Percentiles rank a stretch among this genome's conserved stretches.
phyloP scores from a whole-genome alignment of 345 rosid genomes.

The Viola odorata region DNA sequence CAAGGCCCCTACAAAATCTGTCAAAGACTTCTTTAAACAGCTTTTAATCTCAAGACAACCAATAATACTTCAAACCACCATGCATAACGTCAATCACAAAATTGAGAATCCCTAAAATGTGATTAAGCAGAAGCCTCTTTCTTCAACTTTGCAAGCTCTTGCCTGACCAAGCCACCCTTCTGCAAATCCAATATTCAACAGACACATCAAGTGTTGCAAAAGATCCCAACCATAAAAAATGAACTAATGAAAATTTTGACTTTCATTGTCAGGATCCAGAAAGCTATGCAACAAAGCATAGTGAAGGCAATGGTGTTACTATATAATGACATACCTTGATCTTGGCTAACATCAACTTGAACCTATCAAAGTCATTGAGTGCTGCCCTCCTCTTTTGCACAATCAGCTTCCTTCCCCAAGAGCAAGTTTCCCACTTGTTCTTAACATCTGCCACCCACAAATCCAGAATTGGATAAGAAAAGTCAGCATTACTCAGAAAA shows the following conservation, averaged over 20 bases:
- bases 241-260: not conserved
- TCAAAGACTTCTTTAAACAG: constrained; percentile 3
- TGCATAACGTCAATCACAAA: constrained; percentile 8
- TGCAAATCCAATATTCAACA: constrained; percentile 21
- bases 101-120: not conserved
- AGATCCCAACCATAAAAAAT: not conserved
- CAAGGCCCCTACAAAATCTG: constrained; percentile 10
- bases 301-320: not conserved
- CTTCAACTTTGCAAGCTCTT: constrained; percentile 62
- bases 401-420: constrained; percentile 81
- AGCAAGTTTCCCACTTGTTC: constrained; percentile 81
- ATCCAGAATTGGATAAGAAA: not conserved
- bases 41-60: constrained; percentile 8
- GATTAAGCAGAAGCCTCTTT: constrained; percentile 36
- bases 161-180: constrained; percentile 60
- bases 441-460: constrained; percentile 52
- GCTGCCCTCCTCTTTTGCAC: constrained; percentile 74
- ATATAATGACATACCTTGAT: constrained; percentile 50
- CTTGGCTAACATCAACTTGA: constrained; percentile 84
- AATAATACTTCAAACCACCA: constrained; percentile 3
- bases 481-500: not conserved
- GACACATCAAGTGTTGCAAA: not conserved
- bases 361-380: constrained; percentile 74
- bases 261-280: not conserved
- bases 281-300: not conserved